Conservation (phyloP, 176 grass and related monocot genomes). For the Typha latifolia region DNA sequence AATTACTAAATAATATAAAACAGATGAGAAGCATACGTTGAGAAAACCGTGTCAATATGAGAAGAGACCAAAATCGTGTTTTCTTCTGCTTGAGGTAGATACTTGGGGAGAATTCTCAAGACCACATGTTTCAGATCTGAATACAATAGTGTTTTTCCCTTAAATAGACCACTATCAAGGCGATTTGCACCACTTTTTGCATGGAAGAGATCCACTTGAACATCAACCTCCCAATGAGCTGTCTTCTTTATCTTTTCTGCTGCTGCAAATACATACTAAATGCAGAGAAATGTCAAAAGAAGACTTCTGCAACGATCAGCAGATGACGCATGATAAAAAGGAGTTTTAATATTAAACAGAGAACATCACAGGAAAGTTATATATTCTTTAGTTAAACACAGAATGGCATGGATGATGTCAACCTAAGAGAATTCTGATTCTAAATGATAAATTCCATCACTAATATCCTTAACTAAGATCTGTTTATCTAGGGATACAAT, state of each 20-base stretch:
- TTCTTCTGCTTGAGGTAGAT: slow-evolving; percentile 70
- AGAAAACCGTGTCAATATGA: slow-evolving; percentile 91
- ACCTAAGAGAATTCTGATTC: not conserved
- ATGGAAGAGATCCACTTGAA: slow-evolving; percentile 93
- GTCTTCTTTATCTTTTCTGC: slow-evolving; percentile 90
- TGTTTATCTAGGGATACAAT: no score
- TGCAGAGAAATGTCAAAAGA: slow-evolving; percentile 43
- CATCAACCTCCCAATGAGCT: slow-evolving; percentile 96
- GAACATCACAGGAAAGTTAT: slow-evolving; percentile 5
- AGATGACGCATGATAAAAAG: slow-evolving; percentile 11
- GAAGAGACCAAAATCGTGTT: slow-evolving; percentile 93
- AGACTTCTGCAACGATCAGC: slow-evolving; percentile 16
- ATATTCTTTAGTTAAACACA: not conserved
- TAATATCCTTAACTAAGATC: no score
- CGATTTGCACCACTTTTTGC: slow-evolving; percentile 62
- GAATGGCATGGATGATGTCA: not conserved
- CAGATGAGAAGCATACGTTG: slow-evolving; percentile 48
- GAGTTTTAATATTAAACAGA: slow-evolving; percentile 3
- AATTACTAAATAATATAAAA: no score
- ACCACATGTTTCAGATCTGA: slow-evolving; percentile 90
- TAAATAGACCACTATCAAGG: slow-evolving; percentile 60
- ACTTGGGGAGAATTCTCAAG: slow-evolving; percentile 88
- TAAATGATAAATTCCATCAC: not conserved
- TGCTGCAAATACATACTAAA: slow-evolving; percentile 97
- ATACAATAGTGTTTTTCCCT: slow-evolving; percentile 86